Evolutionary conservation across 2,329 filamentous ascomycete genomes (phyloP).

Genomic region (Nemania abortiva): DNA sequence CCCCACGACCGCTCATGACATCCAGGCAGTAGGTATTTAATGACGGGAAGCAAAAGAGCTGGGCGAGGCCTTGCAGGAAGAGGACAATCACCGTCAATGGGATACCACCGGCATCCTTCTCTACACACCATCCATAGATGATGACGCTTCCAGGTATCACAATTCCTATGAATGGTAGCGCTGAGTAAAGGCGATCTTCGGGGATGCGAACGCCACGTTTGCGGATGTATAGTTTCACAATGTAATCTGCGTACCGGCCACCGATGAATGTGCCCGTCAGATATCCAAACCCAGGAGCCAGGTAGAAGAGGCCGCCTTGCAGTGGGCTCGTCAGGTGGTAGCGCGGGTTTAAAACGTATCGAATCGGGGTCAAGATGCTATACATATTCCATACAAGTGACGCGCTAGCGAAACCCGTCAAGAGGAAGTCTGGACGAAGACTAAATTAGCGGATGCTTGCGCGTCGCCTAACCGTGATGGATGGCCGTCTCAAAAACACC

Average conservation of each 20-base stretch:
- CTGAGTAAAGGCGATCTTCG: conserved; percentile 75
- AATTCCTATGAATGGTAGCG: conserved; percentile 69
- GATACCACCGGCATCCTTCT: conserved; percentile 64
- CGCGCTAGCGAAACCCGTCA: conserved; percentile 68
- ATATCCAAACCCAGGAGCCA: conserved; percentile 76
- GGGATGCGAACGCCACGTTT: conserved; percentile 70
- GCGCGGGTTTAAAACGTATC: conserved; percentile 76
- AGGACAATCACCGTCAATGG: conserved; percentile 76
- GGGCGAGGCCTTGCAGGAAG: conserved; percentile 79
- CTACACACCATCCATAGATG: conserved; percentile 68
- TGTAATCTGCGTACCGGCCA: conserved; percentile 60
- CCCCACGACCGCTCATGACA: conserved; percentile 77
- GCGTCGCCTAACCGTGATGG: background rate
- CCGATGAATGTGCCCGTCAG: conserved; percentile 74
- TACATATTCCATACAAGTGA: conserved; percentile 81
- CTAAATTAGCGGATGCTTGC: conserved; percentile 18
- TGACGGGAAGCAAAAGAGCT: conserved; percentile 80
- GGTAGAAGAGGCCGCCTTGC: conserved; percentile 75
- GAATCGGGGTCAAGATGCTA: conserved; percentile 68
- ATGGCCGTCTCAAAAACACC: background rate
- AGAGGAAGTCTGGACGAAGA: conserved; percentile 63
- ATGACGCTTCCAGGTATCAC: conserved; percentile 74
- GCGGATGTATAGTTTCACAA: conserved; percentile 56
- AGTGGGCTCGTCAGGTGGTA: conserved; percentile 73
- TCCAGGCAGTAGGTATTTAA: conserved; percentile 86